phyloP scores from a whole-genome alignment of 495 filamentous ascomycete genomes.

The Xylaria bambusicola region DNA sequence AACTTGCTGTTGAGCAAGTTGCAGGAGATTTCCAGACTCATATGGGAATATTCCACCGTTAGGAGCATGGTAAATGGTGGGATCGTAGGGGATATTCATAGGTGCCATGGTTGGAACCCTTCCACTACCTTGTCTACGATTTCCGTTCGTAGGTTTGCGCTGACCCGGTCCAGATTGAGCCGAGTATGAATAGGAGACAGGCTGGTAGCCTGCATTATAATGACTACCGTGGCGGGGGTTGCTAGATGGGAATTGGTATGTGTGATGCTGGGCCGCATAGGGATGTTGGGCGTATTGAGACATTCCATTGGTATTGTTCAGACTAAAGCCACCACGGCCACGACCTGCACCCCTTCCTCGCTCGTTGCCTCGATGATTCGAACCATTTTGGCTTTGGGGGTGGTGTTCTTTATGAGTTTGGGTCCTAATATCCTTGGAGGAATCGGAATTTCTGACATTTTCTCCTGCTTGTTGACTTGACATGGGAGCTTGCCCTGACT shows the following conservation, averaged over 20 bases:
- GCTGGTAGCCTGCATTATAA: conserved; percentile 33
- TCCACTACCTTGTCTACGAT: conserved; percentile 24
- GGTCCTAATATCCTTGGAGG: conserved; percentile 23
- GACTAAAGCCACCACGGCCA: conserved; percentile 29
- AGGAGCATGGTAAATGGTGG: conserved; percentile 59
- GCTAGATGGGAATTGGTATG: conserved; percentile 23
- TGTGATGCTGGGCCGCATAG: conserved; percentile 11
- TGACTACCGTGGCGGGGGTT: conserved; percentile 48
- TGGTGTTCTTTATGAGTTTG: conserved; percentile 22
- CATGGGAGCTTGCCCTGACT: conserved; percentile 4
- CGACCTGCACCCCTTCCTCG: conserved; percentile 27
- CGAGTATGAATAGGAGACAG: conserved; percentile 34
- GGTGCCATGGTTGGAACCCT: conserved; percentile 22
- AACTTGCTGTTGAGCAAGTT: conserved; percentile 57
- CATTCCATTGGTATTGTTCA: conserved; percentile 24
- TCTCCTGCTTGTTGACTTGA: conserved; percentile 26
- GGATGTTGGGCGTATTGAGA: conserved; percentile 24
- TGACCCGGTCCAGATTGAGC: conserved; percentile 16
- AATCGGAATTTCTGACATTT: conserved; percentile 15
- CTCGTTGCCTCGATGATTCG: conserved; percentile 22
- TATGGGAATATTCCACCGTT: conserved; percentile 29
- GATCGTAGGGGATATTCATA: conserved; percentile 51
- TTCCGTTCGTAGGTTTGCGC: conserved; percentile 22
- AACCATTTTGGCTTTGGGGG: conserved; percentile 23
- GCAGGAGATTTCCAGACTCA: conserved; percentile 6